These are phyloP conservation scores for Pinus tabuliformis DNA, from an alignment of 75 land plant genomes.

Conservation along the genomic window DNA sequence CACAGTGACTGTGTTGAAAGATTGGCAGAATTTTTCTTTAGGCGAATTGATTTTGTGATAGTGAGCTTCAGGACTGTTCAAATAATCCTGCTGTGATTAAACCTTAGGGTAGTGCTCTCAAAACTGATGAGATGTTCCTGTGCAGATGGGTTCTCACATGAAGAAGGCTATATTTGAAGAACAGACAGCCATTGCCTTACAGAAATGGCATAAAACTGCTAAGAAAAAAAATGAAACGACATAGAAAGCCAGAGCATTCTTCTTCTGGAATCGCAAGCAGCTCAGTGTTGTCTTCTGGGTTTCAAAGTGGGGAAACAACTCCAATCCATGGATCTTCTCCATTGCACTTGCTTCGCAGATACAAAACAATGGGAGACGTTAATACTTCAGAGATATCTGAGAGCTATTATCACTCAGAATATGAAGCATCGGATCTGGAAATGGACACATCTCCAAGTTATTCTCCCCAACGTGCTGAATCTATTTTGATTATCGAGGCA, in stretches of 20 bases:
- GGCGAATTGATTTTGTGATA: too few relatives aligned
- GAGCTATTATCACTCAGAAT: not conserved
- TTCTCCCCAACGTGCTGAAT: not conserved
- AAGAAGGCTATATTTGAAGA: slow-evolving; percentile 24
- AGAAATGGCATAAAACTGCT: slow-evolving; percentile 20
- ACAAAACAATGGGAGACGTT: slow-evolving; percentile 6
- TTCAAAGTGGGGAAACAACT: slow-evolving; percentile 2
- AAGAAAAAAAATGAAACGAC: not conserved
- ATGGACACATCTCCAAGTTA: not conserved
- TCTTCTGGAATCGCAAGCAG: not conserved
- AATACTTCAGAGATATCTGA: not conserved
- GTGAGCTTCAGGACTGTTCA: too few relatives aligned
- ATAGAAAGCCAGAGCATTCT: not conserved
- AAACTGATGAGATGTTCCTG: not conserved
- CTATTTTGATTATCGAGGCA: not conserved
- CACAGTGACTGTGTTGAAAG: too few relatives aligned
- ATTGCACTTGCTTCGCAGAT: not conserved
- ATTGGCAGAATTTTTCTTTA: too few relatives aligned
- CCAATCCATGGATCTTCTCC: not conserved
- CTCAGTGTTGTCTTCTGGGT: not conserved
- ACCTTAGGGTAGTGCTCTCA: not conserved
- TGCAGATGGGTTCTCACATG: slow-evolving; percentile 18
- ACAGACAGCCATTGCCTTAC: slow-evolving; percentile 22
- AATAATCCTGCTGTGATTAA: too few relatives aligned
- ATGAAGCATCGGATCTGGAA: not conserved